These are phyloP conservation scores for Globisporangium apiculatum DNA, from an alignment of 352 stramenopile genomes.

Conservation along the genomic window DNA sequence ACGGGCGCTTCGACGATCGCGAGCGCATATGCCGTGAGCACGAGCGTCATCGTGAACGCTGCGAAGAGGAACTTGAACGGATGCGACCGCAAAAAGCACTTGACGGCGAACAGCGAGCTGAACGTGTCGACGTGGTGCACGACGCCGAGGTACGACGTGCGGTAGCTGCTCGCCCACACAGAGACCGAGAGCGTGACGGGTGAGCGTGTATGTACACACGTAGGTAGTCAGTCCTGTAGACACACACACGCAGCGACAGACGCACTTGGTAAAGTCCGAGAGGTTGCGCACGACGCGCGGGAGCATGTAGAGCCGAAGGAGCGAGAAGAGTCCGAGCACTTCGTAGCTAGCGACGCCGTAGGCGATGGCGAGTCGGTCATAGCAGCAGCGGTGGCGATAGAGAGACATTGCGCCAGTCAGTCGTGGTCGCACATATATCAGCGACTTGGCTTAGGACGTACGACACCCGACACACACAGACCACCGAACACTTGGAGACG, in stretches of 20 bases:
- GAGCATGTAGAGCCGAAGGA: constrained; percentile 75
- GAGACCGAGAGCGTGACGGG: too few species aligned
- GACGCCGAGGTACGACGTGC: constrained; percentile 62
- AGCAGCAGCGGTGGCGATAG: too few species aligned
- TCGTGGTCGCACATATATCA: too few species aligned
- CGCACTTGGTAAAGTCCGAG: constrained; percentile 68
- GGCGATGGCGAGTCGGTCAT: too few species aligned
- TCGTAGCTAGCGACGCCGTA: constrained; percentile 32
- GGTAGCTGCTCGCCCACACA: constrained; percentile 31
- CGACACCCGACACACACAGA: neutral
- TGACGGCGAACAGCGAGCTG: constrained; percentile 74
- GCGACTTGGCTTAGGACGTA: neutral
- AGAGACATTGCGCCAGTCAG: too few species aligned
- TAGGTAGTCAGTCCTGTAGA: too few species aligned
- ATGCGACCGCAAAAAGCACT: constrained; percentile 66
- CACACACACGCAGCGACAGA: neutral
- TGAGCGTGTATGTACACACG: neutral
- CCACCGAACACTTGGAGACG: constrained; percentile 8
- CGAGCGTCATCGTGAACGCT: constrained; percentile 30
- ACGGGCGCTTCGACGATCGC: constrained; percentile 59
- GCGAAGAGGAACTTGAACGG: constrained; percentile 52
- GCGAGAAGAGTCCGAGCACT: constrained; percentile 50
- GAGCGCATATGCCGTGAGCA: constrained; percentile 57
- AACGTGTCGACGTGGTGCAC: constrained; percentile 73
- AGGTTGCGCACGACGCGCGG: constrained; percentile 67